phyloP scores from a whole-genome alignment of 73 alveolate species.

The Uronychia setigera region DNA sequence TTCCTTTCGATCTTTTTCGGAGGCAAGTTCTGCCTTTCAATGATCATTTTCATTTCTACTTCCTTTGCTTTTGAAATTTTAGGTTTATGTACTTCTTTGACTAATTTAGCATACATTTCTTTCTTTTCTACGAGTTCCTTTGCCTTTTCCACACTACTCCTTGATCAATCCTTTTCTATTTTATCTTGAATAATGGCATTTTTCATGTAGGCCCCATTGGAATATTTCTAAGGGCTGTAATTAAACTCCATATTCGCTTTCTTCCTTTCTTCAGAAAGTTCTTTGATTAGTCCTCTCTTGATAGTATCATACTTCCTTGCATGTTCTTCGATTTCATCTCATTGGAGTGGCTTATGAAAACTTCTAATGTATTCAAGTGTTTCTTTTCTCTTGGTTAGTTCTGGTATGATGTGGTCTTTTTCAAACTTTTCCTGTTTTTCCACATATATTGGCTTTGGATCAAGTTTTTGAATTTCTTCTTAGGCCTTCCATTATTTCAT shows the following conservation, averaged over 20 bases:
- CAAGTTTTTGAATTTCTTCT: neutral
- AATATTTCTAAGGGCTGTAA: neutral
- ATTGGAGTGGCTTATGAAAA: neutral
- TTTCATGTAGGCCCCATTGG: neutral
- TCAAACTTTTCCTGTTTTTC: constrained; percentile 7
- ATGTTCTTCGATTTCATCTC: constrained; percentile 31
- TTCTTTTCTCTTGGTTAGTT: neutral
- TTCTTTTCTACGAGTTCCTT: constrained; percentile 22
- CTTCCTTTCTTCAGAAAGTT: constrained; percentile 8
- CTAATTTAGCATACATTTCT: constrained; percentile 36
- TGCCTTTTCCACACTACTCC: constrained; percentile 3
- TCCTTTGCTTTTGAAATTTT: constrained; percentile 12
- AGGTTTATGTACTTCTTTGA: constrained; percentile 33
- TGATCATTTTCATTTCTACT: constrained; percentile 14
- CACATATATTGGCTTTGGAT: constrained; percentile 13
- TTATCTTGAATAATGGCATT: neutral
- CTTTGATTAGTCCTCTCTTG: constrained; percentile 1
- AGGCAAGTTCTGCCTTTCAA: constrained; percentile 2
- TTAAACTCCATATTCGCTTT: constrained; percentile 5
- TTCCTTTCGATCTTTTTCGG: neutral
- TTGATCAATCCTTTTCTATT: constrained; percentile 5
- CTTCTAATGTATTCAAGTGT: constrained; percentile 5
- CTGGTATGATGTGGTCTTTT: constrained; percentile 5
- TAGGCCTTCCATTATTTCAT: neutral
- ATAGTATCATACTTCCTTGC: constrained; percentile 29